A percentile compares a stretch with the other conserved stretches of the same genome.
Evolutionary conservation across 2,329 filamentous ascomycete genomes (phyloP).

Genomic region (Epichloe gansuensis): DNA sequence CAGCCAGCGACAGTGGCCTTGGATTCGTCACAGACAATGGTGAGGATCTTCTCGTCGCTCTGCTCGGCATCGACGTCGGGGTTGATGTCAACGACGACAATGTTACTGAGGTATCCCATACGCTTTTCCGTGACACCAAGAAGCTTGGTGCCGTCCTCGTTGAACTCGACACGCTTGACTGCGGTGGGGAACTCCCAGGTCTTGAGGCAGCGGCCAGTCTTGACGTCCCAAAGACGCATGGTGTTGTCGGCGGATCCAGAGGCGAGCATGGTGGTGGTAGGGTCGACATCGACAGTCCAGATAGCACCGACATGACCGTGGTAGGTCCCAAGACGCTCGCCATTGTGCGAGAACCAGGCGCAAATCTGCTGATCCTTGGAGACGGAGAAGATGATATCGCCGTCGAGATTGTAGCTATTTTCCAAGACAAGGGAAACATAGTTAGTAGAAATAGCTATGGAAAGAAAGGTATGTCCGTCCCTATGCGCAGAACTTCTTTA

Average conservation of each 20-base stretch:
- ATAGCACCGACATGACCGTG: constrained; percentile 94
- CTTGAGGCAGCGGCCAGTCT: constrained; percentile 86
- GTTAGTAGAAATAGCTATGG: not conserved
- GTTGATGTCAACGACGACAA: constrained; percentile 83
- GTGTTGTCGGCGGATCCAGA: constrained; percentile 97
- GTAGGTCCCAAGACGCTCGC: constrained; percentile 94
- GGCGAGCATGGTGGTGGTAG: constrained; percentile 80
- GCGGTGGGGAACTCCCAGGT: constrained; percentile 96
- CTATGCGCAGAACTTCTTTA: not conserved
- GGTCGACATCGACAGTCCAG: constrained; percentile 97
- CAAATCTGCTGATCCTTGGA: constrained; percentile 95
- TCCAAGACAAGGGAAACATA: not conserved
- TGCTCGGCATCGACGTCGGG: constrained; percentile 75
- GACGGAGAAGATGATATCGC: constrained; percentile 91
- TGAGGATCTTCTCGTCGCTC: constrained; percentile 67
- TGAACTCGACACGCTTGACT: constrained; percentile 97
- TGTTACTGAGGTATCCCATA: constrained; percentile 89
- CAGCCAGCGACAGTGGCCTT: constrained; percentile 97
- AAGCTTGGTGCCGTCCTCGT: constrained; percentile 79
- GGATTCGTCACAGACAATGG: constrained; percentile 87
- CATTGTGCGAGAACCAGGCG: constrained; percentile 95
- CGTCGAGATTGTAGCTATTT: constrained; percentile 75
- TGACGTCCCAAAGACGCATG: constrained; percentile 91
- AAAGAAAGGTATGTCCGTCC: not conserved
- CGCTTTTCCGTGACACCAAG: constrained; percentile 97